A percentile compares a stretch with the other conserved stretches of the same genome.
phyloP scores from a whole-genome alignment of 805 yeast genomes.

The Cyberlindnera euphorbiiphila region DNA sequence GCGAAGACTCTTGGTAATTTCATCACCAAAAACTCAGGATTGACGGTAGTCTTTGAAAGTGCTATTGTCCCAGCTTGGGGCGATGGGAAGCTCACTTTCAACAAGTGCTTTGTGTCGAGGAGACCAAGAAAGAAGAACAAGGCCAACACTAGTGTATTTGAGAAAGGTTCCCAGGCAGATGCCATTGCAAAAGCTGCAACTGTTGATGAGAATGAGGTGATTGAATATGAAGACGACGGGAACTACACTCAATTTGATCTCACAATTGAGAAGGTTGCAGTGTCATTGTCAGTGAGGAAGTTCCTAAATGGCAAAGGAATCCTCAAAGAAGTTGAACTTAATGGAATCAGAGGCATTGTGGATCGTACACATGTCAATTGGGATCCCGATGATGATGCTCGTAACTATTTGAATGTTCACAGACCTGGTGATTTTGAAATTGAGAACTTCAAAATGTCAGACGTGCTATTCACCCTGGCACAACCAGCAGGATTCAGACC shows the following conservation, averaged over 20 bases:
- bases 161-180: constrained; percentile 68
- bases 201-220: constrained; percentile 5
- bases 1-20: constrained; percentile 79
- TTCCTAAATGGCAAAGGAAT: constrained; percentile 93
- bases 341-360: constrained; percentile 87
- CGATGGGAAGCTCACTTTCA: constrained; percentile 78
- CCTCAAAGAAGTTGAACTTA: constrained; percentile 70
- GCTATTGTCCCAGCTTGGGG: constrained; percentile 96
- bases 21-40: constrained; percentile 76
- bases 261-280: constrained; percentile 78
- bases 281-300: constrained; percentile 74
- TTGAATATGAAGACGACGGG: constrained; percentile 66
- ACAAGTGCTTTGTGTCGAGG: constrained; percentile 79
- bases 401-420: constrained; percentile 68
- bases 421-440: constrained; percentile 92
- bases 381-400: constrained; percentile 79
- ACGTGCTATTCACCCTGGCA: constrained; percentile 71
- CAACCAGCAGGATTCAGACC: constrained; percentile 84
- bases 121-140: constrained; percentile 59
- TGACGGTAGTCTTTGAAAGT: constrained; percentile 83
- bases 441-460: constrained; percentile 77
- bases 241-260: constrained; percentile 95
- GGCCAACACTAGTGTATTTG: constrained; percentile 41
- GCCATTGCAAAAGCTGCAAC: constrained; percentile 51
- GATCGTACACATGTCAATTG: constrained; percentile 86